phyloP scores from a whole-genome alignment of 148 eudicot genomes.

The Mesembryanthemum crystallinum region DNA sequence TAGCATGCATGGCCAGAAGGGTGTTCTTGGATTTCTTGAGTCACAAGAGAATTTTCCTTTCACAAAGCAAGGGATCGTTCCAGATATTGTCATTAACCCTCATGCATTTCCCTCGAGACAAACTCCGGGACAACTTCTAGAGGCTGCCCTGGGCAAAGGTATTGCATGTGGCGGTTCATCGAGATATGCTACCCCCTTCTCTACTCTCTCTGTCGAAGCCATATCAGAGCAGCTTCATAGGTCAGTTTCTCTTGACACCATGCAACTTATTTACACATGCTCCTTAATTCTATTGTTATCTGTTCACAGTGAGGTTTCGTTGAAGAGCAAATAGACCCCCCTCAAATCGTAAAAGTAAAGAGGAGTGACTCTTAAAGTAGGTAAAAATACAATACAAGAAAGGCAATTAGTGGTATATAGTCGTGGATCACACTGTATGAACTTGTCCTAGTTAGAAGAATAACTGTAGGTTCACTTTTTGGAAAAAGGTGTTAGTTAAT shows the following conservation, averaged over 20 bases:
- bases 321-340: background rate
- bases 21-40: slow-evolving; percentile 86
- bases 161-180: slow-evolving; percentile 72
- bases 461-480: background rate
- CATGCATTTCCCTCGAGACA: slow-evolving; percentile 98
- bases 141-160: slow-evolving; percentile 88
- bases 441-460: background rate
- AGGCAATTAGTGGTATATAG: background rate
- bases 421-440: background rate
- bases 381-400: background rate
- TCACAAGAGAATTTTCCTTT: slow-evolving; percentile 89
- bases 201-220: slow-evolving; percentile 79
- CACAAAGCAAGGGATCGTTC: slow-evolving; percentile 90
- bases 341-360: background rate
- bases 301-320: background rate
- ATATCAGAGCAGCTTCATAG: slow-evolving; percentile 89
- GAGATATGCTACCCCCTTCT: slow-evolving; percentile 85
- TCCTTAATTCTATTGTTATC: background rate
- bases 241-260: slow-evolving; percentile 32
- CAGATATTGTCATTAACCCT: slow-evolving; percentile 92
- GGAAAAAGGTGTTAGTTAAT: background rate
- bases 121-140: slow-evolving; percentile 92
- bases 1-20: slow-evolving; percentile 97
- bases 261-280: background rate
- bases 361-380: background rate